Conservation (phyloP, 257 asterid species). For the Thymus quinquecostatus region DNA sequence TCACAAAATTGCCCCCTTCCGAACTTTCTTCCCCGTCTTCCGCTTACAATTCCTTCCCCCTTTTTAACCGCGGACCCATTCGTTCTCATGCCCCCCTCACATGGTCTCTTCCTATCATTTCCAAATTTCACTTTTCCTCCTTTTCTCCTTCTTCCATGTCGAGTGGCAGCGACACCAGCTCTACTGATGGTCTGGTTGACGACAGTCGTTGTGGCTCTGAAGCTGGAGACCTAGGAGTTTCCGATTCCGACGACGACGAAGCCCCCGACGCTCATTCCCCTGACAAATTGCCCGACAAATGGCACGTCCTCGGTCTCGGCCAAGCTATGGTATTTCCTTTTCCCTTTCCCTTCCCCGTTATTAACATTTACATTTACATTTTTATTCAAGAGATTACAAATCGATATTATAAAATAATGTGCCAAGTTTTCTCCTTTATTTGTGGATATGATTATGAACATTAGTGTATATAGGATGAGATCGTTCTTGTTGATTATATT, state of each 20-base stretch:
- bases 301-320: constrained; percentile 97
- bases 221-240: constrained; percentile 42
- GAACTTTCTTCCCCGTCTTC: constrained; percentile 42
- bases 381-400: background rate
- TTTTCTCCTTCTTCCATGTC: constrained; percentile 42
- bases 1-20: constrained; percentile 37
- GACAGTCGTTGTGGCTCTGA: constrained; percentile 33
- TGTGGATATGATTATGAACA: background rate
- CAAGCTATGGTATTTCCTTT: constrained; percentile 88
- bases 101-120: constrained; percentile 29
- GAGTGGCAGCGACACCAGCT: constrained; percentile 42
- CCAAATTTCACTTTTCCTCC: constrained; percentile 25
- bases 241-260: constrained; percentile 57
- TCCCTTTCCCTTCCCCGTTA: background rate
- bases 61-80: constrained; percentile 28
- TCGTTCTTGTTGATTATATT: background rate
- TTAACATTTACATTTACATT: too few relatives aligned
- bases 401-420: background rate
- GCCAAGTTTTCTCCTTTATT: background rate
- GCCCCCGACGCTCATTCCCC: constrained; percentile 20
- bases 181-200: constrained; percentile 31
- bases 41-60: constrained; percentile 24
- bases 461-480: background rate
- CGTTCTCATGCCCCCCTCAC: constrained; percentile 24
- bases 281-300: constrained; percentile 56